A percentile compares a stretch with the other conserved stretches of the same genome.
These are phyloP conservation scores for Flaveria brownii DNA, from an alignment of 129 eudicot genomes.

Conservation along the genomic window DNA sequence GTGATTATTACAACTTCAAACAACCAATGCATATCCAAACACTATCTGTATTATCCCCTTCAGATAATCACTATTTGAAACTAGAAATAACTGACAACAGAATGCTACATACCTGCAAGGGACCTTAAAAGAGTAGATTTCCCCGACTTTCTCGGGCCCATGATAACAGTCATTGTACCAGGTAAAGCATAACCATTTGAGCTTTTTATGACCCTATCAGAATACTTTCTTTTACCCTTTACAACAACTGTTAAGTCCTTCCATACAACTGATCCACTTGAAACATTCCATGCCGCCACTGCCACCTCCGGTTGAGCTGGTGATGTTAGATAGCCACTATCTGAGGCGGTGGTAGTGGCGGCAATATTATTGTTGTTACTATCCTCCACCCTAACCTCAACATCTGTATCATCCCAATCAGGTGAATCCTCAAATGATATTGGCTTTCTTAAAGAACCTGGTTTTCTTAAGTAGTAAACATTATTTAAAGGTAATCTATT, in stretches of 20 bases:
- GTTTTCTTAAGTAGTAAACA: conserved; percentile 85
- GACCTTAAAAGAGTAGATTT: conserved; percentile 88
- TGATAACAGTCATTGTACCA: conserved; percentile 94
- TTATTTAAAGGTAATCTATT: conserved; percentile 87
- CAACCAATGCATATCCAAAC: neutral
- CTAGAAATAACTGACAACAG: neutral
- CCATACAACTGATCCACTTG: conserved; percentile 86
- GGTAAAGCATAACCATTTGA: conserved; percentile 91
- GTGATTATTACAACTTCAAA: neutral
- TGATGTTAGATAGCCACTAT: conserved; percentile 80
- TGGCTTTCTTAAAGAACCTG: conserved; percentile 76
- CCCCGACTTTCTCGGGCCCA: conserved; percentile 98
- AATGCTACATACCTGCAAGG: conserved; percentile 69
- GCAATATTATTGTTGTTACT: conserved; percentile 37
- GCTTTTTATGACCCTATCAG: conserved; percentile 81
- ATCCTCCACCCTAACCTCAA: conserved; percentile 75
- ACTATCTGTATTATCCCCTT: neutral
- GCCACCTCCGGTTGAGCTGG: conserved; percentile 76
- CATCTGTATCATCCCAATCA: conserved; percentile 83
- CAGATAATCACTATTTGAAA: neutral
- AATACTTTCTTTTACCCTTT: conserved; percentile 89
- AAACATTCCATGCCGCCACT: conserved; percentile 55
- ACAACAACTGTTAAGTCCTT: conserved; percentile 82
- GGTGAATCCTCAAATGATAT: conserved; percentile 97
- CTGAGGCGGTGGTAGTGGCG: conserved; percentile 76